Conservation (phyloP, 805 yeast species). For the Wickerhamiella azyma region DNA sequence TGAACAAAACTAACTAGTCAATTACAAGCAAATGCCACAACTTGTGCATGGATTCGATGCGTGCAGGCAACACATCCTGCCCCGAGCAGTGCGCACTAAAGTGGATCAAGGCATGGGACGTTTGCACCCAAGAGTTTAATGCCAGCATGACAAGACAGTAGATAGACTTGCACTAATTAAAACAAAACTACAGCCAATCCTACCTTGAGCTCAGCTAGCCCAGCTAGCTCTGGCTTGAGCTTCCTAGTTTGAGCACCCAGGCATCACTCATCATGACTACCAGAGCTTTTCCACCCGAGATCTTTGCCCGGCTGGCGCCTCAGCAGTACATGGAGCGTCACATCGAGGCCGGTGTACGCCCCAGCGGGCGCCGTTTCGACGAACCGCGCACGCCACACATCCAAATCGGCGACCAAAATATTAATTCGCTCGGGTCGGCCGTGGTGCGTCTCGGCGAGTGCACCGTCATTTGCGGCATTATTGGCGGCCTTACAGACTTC, state of each 20-base stretch:
- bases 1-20: constrained; percentile 30
- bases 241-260: no score
- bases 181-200: no score
- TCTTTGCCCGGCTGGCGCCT: constrained; percentile 73
- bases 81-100: constrained; percentile 68
- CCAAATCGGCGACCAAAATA: constrained; percentile 16
- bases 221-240: neutral
- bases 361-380: constrained; percentile 49
- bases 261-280: constrained; percentile 4
- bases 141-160: neutral
- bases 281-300: constrained; percentile 54
- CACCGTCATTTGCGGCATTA: constrained; percentile 54
- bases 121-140: constrained; percentile 17
- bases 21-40: constrained; percentile 79
- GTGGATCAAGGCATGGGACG: constrained; percentile 85
- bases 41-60: constrained; percentile 49
- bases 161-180: no score
- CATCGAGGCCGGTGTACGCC: constrained; percentile 59
- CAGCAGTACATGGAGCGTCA: constrained; percentile 72
- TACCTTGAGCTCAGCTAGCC: neutral
- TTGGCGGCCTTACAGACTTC: constrained; percentile 45
- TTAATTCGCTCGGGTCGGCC: constrained; percentile 46
- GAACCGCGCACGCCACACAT: constrained; percentile 54
- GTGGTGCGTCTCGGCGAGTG: constrained; percentile 60
- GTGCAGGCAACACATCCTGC: constrained; percentile 45